Percentiles rank a stretch among this genome's conserved stretches.
Evolutionary conservation across 306 rosid genomes (phyloP).

Genomic region (Elaeagnus macrophylla): DNA sequence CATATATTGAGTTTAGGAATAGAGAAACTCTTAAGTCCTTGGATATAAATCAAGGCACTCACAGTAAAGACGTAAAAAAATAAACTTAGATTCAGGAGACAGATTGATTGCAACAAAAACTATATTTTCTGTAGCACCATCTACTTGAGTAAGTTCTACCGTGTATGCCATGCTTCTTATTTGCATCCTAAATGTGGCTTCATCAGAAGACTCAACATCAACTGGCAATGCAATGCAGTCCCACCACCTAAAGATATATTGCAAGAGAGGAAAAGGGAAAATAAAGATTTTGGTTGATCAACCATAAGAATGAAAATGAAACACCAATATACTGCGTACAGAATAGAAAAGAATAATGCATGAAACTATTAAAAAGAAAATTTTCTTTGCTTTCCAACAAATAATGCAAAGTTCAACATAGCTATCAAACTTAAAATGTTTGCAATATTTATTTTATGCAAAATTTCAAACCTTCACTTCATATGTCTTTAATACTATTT

Average conservation of each 20-base stretch:
- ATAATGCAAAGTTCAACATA: background rate
- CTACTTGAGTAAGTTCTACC: constrained; percentile 41
- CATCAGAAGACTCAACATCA: constrained; percentile 67
- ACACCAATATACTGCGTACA: background rate
- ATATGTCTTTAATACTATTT: no score
- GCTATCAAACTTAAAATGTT: background rate
- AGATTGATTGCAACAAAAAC: background rate
- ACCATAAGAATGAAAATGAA: background rate
- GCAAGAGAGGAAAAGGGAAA: constrained; percentile 1
- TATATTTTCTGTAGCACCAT: constrained; percentile 1
- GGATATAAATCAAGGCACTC: no score
- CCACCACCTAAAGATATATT: constrained; percentile 77
- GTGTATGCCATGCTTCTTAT: constrained; percentile 69
- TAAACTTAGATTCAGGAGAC: background rate
- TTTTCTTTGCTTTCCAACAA: background rate
- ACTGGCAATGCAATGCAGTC: constrained; percentile 85
- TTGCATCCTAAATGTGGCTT: constrained; percentile 64
- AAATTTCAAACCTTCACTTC: no score
- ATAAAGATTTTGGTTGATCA: background rate
- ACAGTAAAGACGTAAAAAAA: no score
- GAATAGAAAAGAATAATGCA: background rate
- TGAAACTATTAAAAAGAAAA: background rate
- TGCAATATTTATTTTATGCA: background rate
- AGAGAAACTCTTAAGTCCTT: no score
- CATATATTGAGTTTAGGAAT: no score